Evolutionary conservation across 495 filamentous ascomycete genomes (phyloP).

Genomic region (Lasiosphaeria miniovina): DNA sequence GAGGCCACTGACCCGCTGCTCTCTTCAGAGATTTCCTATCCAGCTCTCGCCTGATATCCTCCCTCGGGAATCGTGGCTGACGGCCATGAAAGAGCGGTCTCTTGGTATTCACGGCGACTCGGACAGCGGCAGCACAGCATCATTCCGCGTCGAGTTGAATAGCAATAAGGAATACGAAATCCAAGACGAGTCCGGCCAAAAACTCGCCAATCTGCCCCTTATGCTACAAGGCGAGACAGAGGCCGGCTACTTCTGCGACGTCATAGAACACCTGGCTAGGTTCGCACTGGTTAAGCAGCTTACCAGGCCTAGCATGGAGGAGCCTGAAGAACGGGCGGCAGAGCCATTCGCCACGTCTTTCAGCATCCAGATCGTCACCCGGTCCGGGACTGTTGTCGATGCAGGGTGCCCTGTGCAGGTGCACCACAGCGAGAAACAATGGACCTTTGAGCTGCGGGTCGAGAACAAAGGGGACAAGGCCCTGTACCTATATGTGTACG

Average conservation of each 20-base stretch:
- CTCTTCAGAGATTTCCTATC: conserved; percentile 3
- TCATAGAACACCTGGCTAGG: conserved; percentile 9
- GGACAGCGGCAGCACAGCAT: background rate
- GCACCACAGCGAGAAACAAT: background rate
- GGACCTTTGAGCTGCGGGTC: background rate
- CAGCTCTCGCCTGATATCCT: background rate
- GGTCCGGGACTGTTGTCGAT: background rate
- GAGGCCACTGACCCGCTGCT: background rate
- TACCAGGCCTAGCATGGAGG: background rate
- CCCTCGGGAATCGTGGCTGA: background rate
- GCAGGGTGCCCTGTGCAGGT: background rate
- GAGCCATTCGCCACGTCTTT: background rate
- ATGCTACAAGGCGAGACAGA: background rate
- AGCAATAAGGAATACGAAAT: conserved; percentile 8
- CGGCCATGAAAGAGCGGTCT: background rate
- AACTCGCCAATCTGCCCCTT: conserved; percentile 1
- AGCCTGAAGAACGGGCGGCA: background rate
- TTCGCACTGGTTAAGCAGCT: conserved; percentile 1
- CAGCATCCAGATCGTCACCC: background rate
- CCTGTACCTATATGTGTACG: conserved; percentile 1
- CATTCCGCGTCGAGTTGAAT: background rate
- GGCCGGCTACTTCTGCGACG: background rate
- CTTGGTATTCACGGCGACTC: background rate
- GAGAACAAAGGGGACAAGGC: background rate
- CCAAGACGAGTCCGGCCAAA: background rate